Percentiles rank a stretch among this genome's conserved stretches.
Evolutionary conservation across 257 asterid species (phyloP).

Genomic region (Henckelia pumila): DNA sequence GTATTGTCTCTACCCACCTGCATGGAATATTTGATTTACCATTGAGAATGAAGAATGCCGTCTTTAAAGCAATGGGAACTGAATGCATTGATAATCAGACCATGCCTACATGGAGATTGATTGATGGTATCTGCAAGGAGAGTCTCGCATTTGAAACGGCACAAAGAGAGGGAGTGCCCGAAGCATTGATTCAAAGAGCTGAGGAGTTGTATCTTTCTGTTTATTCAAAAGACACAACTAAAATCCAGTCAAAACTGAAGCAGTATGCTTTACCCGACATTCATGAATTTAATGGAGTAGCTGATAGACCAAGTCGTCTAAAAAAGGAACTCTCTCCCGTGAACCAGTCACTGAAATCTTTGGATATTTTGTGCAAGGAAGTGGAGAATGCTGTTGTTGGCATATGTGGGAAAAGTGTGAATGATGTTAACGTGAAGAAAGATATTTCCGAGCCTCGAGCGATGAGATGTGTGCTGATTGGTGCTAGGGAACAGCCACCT

Average conservation of each 20-base stretch:
- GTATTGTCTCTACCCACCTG: slow-evolving; percentile 89
- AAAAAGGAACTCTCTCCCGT: slow-evolving; percentile 27
- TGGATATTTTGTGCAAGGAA: slow-evolving; percentile 38
- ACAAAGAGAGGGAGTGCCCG: slow-evolving; percentile 81
- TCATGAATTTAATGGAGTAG: slow-evolving; percentile 21
- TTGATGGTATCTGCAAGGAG: slow-evolving; percentile 87
- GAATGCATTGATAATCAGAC: slow-evolving; percentile 55
- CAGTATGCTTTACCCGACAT: slow-evolving; percentile 21
- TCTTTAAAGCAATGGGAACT: slow-evolving; percentile 86
- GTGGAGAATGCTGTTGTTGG: slow-evolving; percentile 50
- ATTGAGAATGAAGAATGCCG: slow-evolving; percentile 43
- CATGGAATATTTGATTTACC: slow-evolving; percentile 91
- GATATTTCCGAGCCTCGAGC: slow-evolving; percentile 28
- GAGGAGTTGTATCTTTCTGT: slow-evolving; percentile 65
- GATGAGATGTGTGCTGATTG: slow-evolving; percentile 52
- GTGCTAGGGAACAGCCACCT: slow-evolving; percentile 86
- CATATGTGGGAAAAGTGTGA: slow-evolving; percentile 44
- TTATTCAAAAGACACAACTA: slow-evolving; percentile 34
- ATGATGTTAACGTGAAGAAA: slow-evolving; percentile 37
- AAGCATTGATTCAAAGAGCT: slow-evolving; percentile 63
- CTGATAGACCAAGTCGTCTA: slow-evolving; percentile 22
- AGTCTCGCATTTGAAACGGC: slow-evolving; percentile 99
- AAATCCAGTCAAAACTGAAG: slow-evolving; percentile 21
- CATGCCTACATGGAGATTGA: slow-evolving; percentile 80
- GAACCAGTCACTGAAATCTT: slow-evolving; percentile 25